Percentiles rank a stretch among this genome's conserved stretches.
Evolutionary conservation across 108 stramenopile genomes (phyloP).

Genomic region (Stephanodiscus minutulus): DNA sequence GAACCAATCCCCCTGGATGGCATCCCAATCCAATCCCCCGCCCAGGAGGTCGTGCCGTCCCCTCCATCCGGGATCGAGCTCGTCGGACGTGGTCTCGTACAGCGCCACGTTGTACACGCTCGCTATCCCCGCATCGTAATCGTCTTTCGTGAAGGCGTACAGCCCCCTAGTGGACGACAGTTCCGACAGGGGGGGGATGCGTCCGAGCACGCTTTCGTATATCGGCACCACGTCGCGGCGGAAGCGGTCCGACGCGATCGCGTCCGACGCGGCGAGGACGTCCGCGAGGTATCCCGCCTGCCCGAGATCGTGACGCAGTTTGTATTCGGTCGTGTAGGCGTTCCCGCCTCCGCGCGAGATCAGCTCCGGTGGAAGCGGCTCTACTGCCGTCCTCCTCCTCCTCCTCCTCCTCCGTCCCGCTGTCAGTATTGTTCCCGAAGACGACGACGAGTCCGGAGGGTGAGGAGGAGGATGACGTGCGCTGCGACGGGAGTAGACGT

Average conservation of each 20-base stretch:
- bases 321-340: constrained; percentile 66
- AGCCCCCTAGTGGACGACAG: constrained; percentile 52
- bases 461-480: no score
- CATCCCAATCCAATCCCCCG: constrained; percentile 27
- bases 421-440: constrained; percentile 19
- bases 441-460: no score
- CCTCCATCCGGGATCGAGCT: constrained; percentile 38
- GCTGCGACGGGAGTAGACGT: constrained; percentile 43
- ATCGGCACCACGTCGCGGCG: constrained; percentile 42
- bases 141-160: constrained; percentile 58
- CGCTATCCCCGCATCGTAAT: constrained; percentile 49
- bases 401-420: constrained; percentile 2
- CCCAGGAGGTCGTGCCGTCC: constrained; percentile 6
- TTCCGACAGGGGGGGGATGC: constrained; percentile 56
- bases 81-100: constrained; percentile 46
- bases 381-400: no score
- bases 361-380: constrained; percentile 38
- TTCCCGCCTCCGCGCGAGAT: constrained; percentile 61
- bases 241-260: constrained; percentile 41
- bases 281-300: constrained; percentile 59
- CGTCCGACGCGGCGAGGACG: constrained; percentile 25
- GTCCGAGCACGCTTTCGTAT: constrained; percentile 46
- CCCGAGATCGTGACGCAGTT: constrained; percentile 56
- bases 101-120: constrained; percentile 62
- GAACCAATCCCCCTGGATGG: constrained; percentile 32